Evolutionary conservation across 371 early-diverging fungal species (phyloP).

Genomic region (Mucor velutinosus): DNA sequence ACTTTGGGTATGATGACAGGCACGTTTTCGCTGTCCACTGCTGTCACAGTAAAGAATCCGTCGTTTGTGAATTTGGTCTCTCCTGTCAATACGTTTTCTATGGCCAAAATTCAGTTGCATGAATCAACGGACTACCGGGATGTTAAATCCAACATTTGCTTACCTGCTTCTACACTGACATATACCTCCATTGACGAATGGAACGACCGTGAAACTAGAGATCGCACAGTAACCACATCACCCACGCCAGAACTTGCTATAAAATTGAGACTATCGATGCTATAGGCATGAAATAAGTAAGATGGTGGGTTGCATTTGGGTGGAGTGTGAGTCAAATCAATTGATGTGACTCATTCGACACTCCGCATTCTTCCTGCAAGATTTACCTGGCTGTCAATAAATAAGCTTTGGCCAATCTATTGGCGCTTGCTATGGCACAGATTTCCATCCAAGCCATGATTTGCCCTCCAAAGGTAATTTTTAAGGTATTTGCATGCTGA

Average conservation of each 20-base stretch:
- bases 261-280: constrained; percentile 59
- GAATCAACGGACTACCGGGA: not conserved
- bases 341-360: constrained; percentile 13
- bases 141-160: not conserved
- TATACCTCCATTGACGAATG: constrained; percentile 66
- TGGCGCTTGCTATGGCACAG: constrained; percentile 68
- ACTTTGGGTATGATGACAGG: constrained; percentile 51
- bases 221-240: constrained; percentile 62
- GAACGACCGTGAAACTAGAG: constrained; percentile 59
- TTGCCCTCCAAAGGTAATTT: constrained; percentile 81
- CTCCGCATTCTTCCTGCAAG: not conserved
- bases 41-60: constrained; percentile 63
- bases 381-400: constrained; percentile 65
- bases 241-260: constrained; percentile 58
- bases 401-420: constrained; percentile 57
- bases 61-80: constrained; percentile 64
- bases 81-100: constrained; percentile 61
- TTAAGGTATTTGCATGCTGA: constrained; percentile 73
- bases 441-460: constrained; percentile 82
- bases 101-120: not conserved
- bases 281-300: not conserved
- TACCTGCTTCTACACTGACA: constrained; percentile 62
- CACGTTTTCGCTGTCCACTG: constrained; percentile 43
- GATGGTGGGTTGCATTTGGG: not conserved
- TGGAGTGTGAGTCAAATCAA: not conserved